Evolutionary conservation across 2,329 filamentous ascomycete genomes (phyloP).

Genomic region (Diaporthe destruens): DNA sequence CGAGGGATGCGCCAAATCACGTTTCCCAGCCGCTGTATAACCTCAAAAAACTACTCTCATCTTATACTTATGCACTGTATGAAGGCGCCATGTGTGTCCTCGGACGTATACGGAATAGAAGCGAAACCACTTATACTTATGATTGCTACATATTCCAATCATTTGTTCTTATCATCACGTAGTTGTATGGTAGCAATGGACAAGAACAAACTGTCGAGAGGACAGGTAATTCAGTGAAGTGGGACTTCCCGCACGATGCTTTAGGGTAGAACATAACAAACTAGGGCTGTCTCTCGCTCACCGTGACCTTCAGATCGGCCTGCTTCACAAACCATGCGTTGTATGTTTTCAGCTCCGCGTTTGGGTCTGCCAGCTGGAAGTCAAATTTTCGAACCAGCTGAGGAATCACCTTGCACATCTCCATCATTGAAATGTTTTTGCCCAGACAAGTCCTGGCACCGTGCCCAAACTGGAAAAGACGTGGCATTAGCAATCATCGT

Average conservation of each 20-base stretch:
- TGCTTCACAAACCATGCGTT: conserved; percentile 30
- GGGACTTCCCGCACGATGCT: not conserved
- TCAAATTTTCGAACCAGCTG: conserved; percentile 8
- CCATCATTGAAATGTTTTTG: conserved; percentile 53
- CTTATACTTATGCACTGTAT: too few species aligned
- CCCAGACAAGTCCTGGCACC: conserved; percentile 54
- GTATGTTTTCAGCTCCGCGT: conserved; percentile 19
- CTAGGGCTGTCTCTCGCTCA: conserved; percentile 6
- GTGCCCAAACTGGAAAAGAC: conserved; percentile 48
- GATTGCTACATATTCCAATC: too few species aligned
- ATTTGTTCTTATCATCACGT: too few species aligned
- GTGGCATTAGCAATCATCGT: not conserved
- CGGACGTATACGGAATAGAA: too few species aligned
- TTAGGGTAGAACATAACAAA: not conserved
- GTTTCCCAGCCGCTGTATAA: too few species aligned
- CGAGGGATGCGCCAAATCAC: too few species aligned
- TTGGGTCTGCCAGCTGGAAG: conserved; percentile 14
- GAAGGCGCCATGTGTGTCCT: too few species aligned
- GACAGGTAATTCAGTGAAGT: too few species aligned
- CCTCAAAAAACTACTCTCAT: too few species aligned
- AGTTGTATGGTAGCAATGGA: too few species aligned
- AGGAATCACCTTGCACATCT: conserved; percentile 54
- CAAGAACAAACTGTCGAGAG: too few species aligned
- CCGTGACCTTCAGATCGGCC: conserved; percentile 9
- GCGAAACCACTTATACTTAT: too few species aligned